Conservation (phyloP, 208 protist species). For the Leishmania tropica region DNA sequence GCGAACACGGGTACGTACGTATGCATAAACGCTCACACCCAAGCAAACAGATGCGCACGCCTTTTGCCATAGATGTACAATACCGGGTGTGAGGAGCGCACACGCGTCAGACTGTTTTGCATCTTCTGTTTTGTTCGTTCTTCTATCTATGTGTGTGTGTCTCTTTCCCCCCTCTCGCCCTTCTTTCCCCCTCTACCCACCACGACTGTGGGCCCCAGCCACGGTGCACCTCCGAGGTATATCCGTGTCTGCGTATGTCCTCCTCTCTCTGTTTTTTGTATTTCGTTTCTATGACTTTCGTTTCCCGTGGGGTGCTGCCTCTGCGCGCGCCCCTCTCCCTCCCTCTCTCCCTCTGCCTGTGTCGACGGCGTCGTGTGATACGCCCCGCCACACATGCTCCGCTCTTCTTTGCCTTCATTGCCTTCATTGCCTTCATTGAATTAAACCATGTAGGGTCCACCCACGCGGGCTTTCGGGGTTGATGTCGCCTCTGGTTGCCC, state of each 20-base stretch:
- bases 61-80: not conserved
- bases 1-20: not conserved
- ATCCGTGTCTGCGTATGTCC: not conserved
- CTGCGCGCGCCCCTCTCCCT: not conserved
- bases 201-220: not conserved
- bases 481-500: too few relatives aligned
- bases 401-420: not conserved
- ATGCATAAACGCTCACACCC: not conserved
- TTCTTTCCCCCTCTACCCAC: not conserved
- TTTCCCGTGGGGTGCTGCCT: not conserved
- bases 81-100: not conserved
- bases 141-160: not conserved
- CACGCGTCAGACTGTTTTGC: too few relatives aligned
- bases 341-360: not conserved
- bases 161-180: not conserved
- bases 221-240: not conserved
- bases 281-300: not conserved
- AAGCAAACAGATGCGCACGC: not conserved
- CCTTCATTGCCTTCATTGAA: not conserved
- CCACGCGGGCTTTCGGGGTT: too few relatives aligned
- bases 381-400: not conserved
- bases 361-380: not conserved
- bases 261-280: not conserved
- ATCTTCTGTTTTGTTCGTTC: not conserved
- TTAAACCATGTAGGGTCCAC: too few relatives aligned